Evolutionary conservation across 2,329 filamentous ascomycete species (phyloP), one percentile per base, ranked within the genome.

Genomic region (Eutypa lata): DNA sequence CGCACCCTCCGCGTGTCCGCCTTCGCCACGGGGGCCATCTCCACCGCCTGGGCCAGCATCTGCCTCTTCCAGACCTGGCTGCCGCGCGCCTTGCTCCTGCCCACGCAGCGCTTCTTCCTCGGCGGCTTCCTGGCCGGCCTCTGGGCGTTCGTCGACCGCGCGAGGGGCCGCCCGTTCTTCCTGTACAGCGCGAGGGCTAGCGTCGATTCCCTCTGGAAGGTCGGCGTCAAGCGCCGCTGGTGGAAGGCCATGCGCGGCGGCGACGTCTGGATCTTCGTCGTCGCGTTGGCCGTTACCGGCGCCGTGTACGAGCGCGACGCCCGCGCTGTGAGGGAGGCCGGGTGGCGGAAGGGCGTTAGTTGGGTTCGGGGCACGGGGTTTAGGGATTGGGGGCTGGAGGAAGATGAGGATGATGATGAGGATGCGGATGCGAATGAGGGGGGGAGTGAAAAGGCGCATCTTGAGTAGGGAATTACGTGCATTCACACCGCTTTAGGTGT

Each of bases 91-190:
- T 5, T 31, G 26, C 77, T 91, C 8, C 77, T 97, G 1, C 83
- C 92, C 0, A 92, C 88, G 0, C 89, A 94, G 68, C 84, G 94
- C 21, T 95, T 94, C 79, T 96, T 95, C 78, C 76, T 97, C 0
- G 90, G 90, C 49, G 93, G 94, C 7, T 89, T 93, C 68, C 65
- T 95, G 1, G 91, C 89, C 1, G 94, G 94, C 0, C 71, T 94
- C 24, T 97, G 92, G 86, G 90, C 89, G 0, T 89, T 89, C 69
- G 73, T 96, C 2, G 88, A 91, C 66, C 77, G 86, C 44, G 76
- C 77, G 48, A 75, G 80, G 55, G 82, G 87, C 42, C 75, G 89
- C 16, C 78, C 80, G 1, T 81, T 90, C 51, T 96, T 95, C 70
- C 63, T 97, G 55, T 94, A 94, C 70, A 86, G 84, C 58, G 84